These are phyloP conservation scores for Plectosphaerella plurivora DNA, from an alignment of 2,329 filamentous ascomycete species.

Conservation along the genomic window DNA sequence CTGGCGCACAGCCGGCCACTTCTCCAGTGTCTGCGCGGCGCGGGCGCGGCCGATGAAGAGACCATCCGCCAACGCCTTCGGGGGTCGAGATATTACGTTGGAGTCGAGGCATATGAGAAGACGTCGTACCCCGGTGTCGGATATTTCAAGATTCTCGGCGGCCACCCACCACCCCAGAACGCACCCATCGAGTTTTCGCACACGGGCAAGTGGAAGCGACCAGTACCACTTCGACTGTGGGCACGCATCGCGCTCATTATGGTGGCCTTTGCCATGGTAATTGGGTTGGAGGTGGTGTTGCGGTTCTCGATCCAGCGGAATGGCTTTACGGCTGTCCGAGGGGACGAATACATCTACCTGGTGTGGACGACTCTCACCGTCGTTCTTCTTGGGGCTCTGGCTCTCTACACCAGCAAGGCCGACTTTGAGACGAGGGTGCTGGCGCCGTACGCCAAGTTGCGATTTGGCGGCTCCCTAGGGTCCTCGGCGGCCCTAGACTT, in stretches of 20 bases:
- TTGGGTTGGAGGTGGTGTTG: conserved; percentile 27
- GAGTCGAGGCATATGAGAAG: conserved; percentile 29
- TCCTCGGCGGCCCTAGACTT: conserved; percentile 25
- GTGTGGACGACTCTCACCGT: conserved; percentile 29
- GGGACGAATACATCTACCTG: conserved; percentile 22
- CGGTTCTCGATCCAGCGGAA: conserved; percentile 20
- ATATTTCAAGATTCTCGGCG: conserved; percentile 18
- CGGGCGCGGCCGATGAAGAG: conserved; percentile 23
- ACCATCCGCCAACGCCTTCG: conserved; percentile 20
- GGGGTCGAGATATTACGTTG: conserved; percentile 22
- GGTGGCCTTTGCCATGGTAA: conserved; percentile 22
- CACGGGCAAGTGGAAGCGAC: conserved; percentile 20
- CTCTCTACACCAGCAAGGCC: conserved; percentile 22
- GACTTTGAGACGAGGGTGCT: conserved; percentile 27
- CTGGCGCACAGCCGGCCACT: conserved; percentile 29
- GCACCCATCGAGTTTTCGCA: conserved; percentile 10
- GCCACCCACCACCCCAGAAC: conserved; percentile 6
- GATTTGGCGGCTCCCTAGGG: conserved; percentile 18
- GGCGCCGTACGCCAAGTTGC: conserved; percentile 25
- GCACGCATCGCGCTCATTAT: conserved; percentile 20
- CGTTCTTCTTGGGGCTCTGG: conserved; percentile 20
- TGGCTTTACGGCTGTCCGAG: conserved; percentile 23
- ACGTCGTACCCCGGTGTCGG: conserved; percentile 13
- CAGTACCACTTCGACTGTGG: conserved; percentile 20
- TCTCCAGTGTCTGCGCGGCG: conserved; percentile 26